phyloP scores from a whole-genome alignment of 2,329 filamentous ascomycete genomes.

The Aureobasidium mangrovei region DNA sequence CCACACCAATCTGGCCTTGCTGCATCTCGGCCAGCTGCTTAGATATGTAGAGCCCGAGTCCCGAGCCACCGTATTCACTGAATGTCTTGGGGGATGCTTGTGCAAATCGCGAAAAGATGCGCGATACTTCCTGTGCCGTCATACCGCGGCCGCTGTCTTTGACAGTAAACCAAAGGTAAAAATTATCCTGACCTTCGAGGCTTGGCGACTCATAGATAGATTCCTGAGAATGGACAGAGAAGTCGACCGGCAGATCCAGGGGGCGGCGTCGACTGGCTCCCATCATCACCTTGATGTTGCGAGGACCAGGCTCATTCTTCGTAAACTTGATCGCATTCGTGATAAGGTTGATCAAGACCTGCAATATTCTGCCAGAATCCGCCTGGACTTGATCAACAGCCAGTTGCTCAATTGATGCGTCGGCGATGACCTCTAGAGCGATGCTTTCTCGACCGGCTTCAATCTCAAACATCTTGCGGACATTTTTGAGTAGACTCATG shows the following conservation, averaged over 20 bases:
- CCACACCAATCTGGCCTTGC: conserved; percentile 60
- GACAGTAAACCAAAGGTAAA: conserved; percentile 20
- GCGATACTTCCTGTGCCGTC: conserved; percentile 27
- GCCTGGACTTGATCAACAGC: conserved; percentile 20
- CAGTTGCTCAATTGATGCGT: background rate
- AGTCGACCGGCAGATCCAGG: conserved; percentile 24
- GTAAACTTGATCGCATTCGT: conserved; percentile 24
- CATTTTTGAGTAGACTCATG: conserved; percentile 20
- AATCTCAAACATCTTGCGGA: conserved; percentile 28
- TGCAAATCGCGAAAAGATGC: conserved; percentile 60
- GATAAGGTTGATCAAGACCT: conserved; percentile 23
- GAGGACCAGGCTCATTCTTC: conserved; percentile 15
- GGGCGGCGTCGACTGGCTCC: conserved; percentile 16
- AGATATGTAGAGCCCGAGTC: conserved; percentile 61
- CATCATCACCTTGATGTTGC: conserved; percentile 17
- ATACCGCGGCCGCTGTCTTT: conserved; percentile 29
- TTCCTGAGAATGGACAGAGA: conserved; percentile 16
- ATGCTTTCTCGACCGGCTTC: conserved; percentile 25
- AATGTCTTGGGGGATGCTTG: conserved; percentile 60
- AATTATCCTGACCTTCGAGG: background rate
- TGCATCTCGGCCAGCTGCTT: conserved; percentile 60
- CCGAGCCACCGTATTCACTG: conserved; percentile 58
- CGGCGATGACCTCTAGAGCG: conserved; percentile 11
- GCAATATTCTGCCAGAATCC: conserved; percentile 20
- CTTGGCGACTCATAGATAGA: conserved; percentile 10